A percentile compares a stretch with the other conserved stretches of the same genome.
Evolutionary conservation across 2,329 filamentous ascomycete species (phyloP).

Genomic region (Ceratocystiopsis sp.): DNA sequence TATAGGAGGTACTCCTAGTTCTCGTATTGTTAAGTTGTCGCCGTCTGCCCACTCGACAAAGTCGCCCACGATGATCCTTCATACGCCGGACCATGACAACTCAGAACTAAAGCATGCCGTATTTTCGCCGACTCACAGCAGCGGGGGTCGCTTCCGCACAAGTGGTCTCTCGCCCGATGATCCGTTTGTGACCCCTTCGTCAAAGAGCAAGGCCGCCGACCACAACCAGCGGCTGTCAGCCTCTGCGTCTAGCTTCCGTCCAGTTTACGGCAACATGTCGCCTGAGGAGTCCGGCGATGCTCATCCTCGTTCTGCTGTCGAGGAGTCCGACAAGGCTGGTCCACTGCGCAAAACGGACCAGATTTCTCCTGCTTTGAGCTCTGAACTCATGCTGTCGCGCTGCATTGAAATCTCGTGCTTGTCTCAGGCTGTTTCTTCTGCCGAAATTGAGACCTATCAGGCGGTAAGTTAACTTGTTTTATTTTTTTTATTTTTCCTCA

Average conservation of each 20-base stretch:
- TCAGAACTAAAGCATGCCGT: constrained; percentile 13
- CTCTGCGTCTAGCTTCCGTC: constrained; percentile 44
- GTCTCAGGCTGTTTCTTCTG: constrained; percentile 13
- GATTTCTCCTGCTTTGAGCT: constrained; percentile 24
- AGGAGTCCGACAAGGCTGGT: constrained; percentile 7
- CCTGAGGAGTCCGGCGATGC: constrained; percentile 9
- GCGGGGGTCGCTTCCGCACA: constrained; percentile 11
- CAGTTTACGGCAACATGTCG: constrained; percentile 19
- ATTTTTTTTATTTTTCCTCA: not conserved
- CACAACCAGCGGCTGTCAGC: constrained; percentile 40
- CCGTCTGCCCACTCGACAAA: constrained; percentile 36
- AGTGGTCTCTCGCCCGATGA: constrained; percentile 23
- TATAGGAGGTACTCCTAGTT: constrained; percentile 42
- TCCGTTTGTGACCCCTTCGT: constrained; percentile 31
- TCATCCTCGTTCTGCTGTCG: not conserved
- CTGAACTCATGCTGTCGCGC: constrained; percentile 27
- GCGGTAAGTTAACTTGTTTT: constrained; percentile 17
- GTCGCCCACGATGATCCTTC: constrained; percentile 20
- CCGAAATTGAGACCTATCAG: constrained; percentile 27
- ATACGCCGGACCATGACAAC: constrained; percentile 15
- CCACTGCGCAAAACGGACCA: constrained; percentile 12
- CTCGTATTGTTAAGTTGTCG: constrained; percentile 45
- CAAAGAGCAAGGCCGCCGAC: constrained; percentile 15
- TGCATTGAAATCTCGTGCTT: constrained; percentile 24
- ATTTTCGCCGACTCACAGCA: constrained; percentile 14